Percentiles rank a stretch among this genome's conserved stretches.
These are phyloP conservation scores for Tylopilus subfusipes DNA, from an alignment of 768 basidiomycete species.

Conservation along the genomic window DNA sequence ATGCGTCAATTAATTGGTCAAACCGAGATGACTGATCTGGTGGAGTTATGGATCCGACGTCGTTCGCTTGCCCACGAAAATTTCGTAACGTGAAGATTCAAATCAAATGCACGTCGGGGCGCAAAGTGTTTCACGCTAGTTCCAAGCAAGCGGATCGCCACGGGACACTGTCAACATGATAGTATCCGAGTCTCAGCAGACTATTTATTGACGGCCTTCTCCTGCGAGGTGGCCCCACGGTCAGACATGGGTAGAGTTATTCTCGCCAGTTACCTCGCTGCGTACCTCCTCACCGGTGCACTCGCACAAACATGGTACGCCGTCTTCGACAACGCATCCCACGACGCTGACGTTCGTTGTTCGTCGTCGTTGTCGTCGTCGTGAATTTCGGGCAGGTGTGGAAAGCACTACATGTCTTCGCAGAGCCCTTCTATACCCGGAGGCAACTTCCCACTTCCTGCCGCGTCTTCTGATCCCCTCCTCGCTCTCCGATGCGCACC, in stretches of 20 bases:
- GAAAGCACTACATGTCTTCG: constrained; percentile 50
- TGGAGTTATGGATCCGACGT: too few relatives aligned
- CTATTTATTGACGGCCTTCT: background rate
- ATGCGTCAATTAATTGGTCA: too few relatives aligned
- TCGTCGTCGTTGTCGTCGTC: background rate
- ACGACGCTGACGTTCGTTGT: background rate
- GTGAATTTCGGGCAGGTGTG: constrained; percentile 42
- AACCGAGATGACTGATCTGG: too few relatives aligned
- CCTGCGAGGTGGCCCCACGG: background rate
- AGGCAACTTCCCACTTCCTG: constrained; percentile 44
- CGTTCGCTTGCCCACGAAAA: too few relatives aligned
- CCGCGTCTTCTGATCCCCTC: constrained; percentile 38
- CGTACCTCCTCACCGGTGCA: constrained; percentile 13
- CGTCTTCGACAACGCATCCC: background rate
- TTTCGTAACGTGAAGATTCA: too few relatives aligned
- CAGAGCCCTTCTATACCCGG: constrained; percentile 44
- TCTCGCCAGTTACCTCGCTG: constrained; percentile 4
- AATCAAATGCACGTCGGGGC: too few relatives aligned
- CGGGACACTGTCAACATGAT: too few relatives aligned
- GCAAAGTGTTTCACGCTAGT: too few relatives aligned
- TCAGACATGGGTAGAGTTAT: constrained; percentile 16
- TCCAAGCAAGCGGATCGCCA: too few relatives aligned
- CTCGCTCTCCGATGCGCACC: constrained; percentile 58
- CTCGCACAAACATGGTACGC: constrained; percentile 32
- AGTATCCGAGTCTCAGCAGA: background rate